Evolutionary conservation across 2,329 filamentous ascomycete genomes (phyloP).

Genomic region (Colletotrichum costaricense): DNA sequence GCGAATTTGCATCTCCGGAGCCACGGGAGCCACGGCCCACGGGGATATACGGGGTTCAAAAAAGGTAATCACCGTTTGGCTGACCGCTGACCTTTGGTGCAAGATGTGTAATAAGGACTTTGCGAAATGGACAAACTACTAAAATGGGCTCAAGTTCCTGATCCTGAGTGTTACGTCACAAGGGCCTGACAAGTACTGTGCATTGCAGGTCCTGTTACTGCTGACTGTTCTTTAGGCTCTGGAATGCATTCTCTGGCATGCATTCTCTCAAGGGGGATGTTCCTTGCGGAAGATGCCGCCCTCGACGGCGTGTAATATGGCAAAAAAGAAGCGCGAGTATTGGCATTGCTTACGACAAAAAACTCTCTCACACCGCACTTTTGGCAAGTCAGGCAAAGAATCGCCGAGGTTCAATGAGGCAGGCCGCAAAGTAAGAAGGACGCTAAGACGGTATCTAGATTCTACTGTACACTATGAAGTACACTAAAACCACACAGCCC

Average conservation of each 20-base stretch:
- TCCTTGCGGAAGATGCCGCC: slow-evolving; percentile 17
- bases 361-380: neutral
- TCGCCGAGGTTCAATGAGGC: neutral
- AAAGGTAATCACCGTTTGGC: neutral
- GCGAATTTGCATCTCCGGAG: neutral
- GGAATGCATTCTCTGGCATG: neutral
- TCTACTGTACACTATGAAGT: too few relatives aligned
- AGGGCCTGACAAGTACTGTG: neutral
- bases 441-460: too few relatives aligned
- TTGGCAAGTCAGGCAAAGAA: too few relatives aligned
- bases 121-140: neutral
- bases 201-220: neutral
- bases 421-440: too few relatives aligned
- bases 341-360: too few relatives aligned
- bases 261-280: neutral
- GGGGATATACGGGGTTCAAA: neutral
- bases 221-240: neutral
- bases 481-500: neutral
- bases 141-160: neutral
- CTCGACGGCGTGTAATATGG: neutral
- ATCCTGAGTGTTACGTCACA: neutral
- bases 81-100: neutral
- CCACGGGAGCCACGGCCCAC: neutral
- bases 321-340: neutral
- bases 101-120: neutral